These are phyloP conservation scores for Knufia petricola DNA, from an alignment of 2,329 filamentous ascomycete genomes.

Conservation along the genomic window DNA sequence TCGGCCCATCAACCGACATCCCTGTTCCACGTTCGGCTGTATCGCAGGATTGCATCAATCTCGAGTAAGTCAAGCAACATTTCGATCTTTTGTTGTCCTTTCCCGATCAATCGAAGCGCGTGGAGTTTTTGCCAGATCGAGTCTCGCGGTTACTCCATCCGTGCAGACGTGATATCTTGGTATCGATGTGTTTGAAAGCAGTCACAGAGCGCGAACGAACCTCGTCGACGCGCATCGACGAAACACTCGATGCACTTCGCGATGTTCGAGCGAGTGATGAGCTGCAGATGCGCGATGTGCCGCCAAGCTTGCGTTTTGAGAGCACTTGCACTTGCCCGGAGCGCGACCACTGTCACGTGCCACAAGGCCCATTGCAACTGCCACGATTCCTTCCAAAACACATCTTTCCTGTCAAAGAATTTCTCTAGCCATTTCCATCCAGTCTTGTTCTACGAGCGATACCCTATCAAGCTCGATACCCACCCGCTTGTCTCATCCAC, in stretches of 20 bases:
- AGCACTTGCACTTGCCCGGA: not conserved
- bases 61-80: slow-evolving; percentile 3
- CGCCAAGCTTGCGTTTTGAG: not conserved
- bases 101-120: slow-evolving; percentile 10
- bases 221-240: not conserved
- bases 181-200: not conserved
- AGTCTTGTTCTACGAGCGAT: slow-evolving; percentile 3
- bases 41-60: not conserved
- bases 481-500: not conserved
- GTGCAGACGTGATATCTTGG: not conserved
- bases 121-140: slow-evolving; percentile 4
- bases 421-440: slow-evolving; percentile 2
- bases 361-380: not conserved
- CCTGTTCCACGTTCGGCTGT: not conserved
- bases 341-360: not conserved
- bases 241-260: not conserved
- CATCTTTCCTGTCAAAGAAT: slow-evolving; percentile 5
- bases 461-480: not conserved
- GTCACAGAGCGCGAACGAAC: not conserved
- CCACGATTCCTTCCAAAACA: not conserved
- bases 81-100: not conserved
- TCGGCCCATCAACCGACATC: not conserved
- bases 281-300: not conserved
- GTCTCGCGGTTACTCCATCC: slow-evolving; percentile 8
- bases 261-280: not conserved